Conservation (phyloP, 208 protist genomes). For the Angomonas deanei region DNA sequence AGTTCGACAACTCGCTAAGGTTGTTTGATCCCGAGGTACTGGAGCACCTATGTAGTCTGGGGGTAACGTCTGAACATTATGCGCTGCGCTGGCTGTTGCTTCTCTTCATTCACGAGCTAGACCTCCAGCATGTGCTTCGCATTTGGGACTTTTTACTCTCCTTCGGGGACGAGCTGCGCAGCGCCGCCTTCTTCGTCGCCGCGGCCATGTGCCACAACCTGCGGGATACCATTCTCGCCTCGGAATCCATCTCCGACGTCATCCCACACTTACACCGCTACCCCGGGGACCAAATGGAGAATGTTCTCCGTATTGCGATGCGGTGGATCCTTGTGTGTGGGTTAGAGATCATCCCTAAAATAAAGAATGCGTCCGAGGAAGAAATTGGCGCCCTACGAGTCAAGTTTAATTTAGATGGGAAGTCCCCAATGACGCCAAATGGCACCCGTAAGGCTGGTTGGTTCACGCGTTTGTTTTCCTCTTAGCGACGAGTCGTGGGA, state of each 20-base stretch:
- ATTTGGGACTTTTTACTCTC: constrained; percentile 88
- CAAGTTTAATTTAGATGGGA: constrained; percentile 8
- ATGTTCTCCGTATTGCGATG: constrained; percentile 45
- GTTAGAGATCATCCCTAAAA: constrained; percentile 23
- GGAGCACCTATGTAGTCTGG: constrained; percentile 30
- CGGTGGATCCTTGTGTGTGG: constrained; percentile 48
- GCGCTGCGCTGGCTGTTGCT: constrained; percentile 84
- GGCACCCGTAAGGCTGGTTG: no score
- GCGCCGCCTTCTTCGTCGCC: constrained; percentile 39
- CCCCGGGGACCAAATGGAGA: constrained; percentile 38
- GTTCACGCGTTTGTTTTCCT: no score
- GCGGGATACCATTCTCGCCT: constrained; percentile 30
- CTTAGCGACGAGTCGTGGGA: no score
- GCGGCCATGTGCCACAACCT: constrained; percentile 53
- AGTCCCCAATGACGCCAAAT: no score
- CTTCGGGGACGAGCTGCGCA: constrained; percentile 47
- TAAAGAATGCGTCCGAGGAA: constrained; percentile 29
- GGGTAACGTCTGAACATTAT: constrained; percentile 58
- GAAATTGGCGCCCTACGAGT: constrained; percentile 26
- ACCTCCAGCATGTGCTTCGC: constrained; percentile 57
- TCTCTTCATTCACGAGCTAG: constrained; percentile 85
- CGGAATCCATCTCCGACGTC: constrained; percentile 30
- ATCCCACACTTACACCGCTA: constrained; percentile 67
- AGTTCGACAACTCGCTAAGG: constrained; percentile 60
- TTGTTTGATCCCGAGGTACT: constrained; percentile 57